Base-by-base conservation (phyloP, 1,284 basidiomycete genomes). In the Irpex lacteus region DNA sequence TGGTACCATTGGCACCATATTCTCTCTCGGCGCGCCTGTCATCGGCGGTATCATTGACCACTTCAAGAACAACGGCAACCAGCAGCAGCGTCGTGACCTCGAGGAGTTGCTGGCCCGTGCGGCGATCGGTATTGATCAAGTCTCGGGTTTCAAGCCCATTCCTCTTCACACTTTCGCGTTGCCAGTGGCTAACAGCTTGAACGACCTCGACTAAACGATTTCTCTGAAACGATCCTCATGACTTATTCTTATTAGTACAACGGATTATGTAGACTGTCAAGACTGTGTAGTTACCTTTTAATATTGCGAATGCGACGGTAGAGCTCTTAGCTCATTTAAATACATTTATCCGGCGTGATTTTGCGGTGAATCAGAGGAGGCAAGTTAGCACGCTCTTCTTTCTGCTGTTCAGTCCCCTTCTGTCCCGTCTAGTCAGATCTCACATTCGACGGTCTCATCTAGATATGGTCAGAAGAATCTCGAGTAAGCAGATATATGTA, bases 261-360 rank as follows among this genome's bases (percentile, higher is more conserved):
- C 26, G 26, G 26, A 26, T 26, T 26, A 26, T 26, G 26, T 26
- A 26, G 26, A 26, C 26, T 26, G 26, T 26, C 26, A 26, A 59
- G 36, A 58, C 38, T 57, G 54, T 58, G 61, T 62, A 59, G 44
- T 59, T 56, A 44, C 49, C 18, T 52, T 21, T 62, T 47, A 52
- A 50, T 53, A 26, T 61, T 62, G 61, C 61, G 61, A 62, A 62
- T 62, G 56, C 40, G 61, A 62, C 53, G 60, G 60, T 54, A 55
- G 60, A 40, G 56, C 53, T 52, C 60, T 53, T 55, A 37, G 60
- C 60, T 56, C 60, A 61, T 47, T 53, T 26, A 60, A 47, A 4
- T 13, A 13, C 44, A 4, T 34, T 34, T 15, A 6, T 58, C 18
- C 37, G 56, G 40, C 15, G 40, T 44, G 40, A 44, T 44, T 44